Percentiles rank a stretch among this genome's conserved stretches.
Conservation (phyloP, 2,329 filamentous ascomycete genomes). For the Trichophyton mentagrophytes region DNA sequence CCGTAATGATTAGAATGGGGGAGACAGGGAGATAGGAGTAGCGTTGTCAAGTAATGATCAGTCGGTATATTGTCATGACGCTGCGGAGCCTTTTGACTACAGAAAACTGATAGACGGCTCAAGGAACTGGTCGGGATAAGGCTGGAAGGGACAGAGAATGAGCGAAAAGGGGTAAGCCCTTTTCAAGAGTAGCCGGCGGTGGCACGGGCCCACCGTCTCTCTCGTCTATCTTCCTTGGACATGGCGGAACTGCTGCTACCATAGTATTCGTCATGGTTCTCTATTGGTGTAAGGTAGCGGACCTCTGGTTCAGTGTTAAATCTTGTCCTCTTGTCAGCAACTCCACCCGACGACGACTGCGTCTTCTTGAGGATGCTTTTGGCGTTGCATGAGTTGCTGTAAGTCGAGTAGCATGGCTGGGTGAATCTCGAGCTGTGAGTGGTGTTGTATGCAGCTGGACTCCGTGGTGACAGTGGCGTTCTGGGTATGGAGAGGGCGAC, state of each 20-base stretch:
- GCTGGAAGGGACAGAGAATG: not conserved
- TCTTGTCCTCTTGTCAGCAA: constrained; percentile 28
- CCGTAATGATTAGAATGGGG: too few species aligned
- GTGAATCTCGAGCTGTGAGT: constrained; percentile 26
- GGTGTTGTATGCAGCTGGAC: constrained; percentile 23
- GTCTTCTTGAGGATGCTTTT: constrained; percentile 39
- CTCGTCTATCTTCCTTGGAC: constrained; percentile 35
- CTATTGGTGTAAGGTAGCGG: constrained; percentile 37
- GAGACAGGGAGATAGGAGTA: not conserved
- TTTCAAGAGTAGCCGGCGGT: not conserved
- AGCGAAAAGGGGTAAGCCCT: not conserved
- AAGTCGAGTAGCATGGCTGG: constrained; percentile 26
- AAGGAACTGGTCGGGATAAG: not conserved
- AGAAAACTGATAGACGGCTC: not conserved
- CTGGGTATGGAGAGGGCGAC: constrained; percentile 20
- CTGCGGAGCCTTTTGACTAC: not conserved
- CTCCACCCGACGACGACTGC: constrained; percentile 10
- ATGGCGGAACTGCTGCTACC: constrained; percentile 30
- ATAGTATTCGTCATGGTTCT: constrained; percentile 37
- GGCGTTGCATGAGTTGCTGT: constrained; percentile 33
- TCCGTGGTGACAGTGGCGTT: constrained; percentile 33
- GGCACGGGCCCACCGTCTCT: constrained; percentile 30
- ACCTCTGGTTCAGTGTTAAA: constrained; percentile 34
- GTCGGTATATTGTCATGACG: not conserved
- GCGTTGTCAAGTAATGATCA: not conserved